Percentiles rank a stretch among this genome's conserved stretches.
phyloP scores from a whole-genome alignment of 352 stramenopile species.

The Pelagophyceae sp. region DNA sequence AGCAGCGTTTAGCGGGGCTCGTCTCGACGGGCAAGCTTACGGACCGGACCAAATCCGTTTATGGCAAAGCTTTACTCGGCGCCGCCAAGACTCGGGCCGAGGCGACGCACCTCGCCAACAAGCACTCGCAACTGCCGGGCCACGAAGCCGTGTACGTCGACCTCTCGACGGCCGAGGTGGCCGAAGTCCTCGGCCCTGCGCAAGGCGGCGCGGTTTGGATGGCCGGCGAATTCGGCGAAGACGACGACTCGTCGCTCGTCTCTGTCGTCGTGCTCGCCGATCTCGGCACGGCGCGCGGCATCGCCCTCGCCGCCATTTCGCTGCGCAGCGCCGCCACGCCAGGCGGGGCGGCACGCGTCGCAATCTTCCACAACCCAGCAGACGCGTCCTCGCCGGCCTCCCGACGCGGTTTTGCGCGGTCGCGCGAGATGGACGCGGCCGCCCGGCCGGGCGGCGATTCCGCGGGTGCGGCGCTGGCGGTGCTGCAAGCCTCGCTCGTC shows the following conservation, averaged over 20 bases:
- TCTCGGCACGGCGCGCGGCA: background rate
- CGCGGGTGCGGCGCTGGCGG: background rate
- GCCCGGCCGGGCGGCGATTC: background rate
- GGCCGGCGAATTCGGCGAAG: background rate
- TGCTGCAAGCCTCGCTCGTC: background rate
- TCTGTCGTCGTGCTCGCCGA: background rate
- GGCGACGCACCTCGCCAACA: background rate
- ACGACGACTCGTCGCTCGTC: background rate
- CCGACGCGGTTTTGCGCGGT: background rate
- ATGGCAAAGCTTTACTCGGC: conserved; percentile 7
- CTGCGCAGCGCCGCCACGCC: background rate
- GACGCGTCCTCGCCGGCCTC: too few species aligned
- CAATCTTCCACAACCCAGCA: background rate
- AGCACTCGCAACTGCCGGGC: background rate
- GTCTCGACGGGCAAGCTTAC: conserved; percentile 33
- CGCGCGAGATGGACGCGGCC: background rate
- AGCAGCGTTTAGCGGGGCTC: conserved; percentile 37
- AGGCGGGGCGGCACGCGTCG: background rate
- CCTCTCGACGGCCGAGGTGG: background rate
- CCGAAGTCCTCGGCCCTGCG: background rate
- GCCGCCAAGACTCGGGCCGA: background rate
- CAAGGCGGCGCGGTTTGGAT: background rate
- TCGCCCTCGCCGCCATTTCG: background rate
- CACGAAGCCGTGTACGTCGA: background rate
- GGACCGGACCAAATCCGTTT: conserved; percentile 42